These are phyloP conservation scores for Starmerella vaccinii DNA, from an alignment of 805 yeast genomes.

Conservation along the genomic window DNA sequence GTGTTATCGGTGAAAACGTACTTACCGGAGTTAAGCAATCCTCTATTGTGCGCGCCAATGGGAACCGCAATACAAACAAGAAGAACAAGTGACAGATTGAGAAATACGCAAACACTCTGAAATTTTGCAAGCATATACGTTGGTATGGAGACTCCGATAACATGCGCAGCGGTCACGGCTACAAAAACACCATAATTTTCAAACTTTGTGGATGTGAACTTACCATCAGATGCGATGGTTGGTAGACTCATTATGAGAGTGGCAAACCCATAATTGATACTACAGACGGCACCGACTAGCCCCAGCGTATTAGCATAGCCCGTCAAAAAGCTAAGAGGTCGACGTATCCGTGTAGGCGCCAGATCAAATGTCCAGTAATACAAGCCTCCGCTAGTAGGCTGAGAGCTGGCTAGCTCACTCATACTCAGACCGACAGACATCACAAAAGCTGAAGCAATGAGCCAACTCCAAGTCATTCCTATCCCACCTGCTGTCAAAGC, in stretches of 20 bases:
- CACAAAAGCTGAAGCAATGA: constrained; percentile 46
- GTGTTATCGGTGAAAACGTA: constrained; percentile 47
- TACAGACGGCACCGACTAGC: constrained; percentile 53
- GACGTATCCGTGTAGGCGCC: constrained; percentile 45
- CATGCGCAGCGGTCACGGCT: constrained; percentile 48
- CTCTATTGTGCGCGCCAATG: constrained; percentile 35
- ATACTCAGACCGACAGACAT: constrained; percentile 52
- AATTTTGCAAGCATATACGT: constrained; percentile 48
- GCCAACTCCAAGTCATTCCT: constrained; percentile 67
- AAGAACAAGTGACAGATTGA: constrained; percentile 44
- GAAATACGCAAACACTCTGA: constrained; percentile 49
- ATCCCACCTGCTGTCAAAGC: constrained; percentile 58
- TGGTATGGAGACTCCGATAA: constrained; percentile 46
- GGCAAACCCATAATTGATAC: constrained; percentile 58
- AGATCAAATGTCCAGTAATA: constrained; percentile 60
- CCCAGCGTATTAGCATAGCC: constrained; percentile 64
- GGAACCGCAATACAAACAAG: constrained; percentile 57
- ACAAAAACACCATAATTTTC: constrained; percentile 57
- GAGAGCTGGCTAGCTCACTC: constrained; percentile 57
- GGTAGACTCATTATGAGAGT: constrained; percentile 31
- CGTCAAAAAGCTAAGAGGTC: constrained; percentile 49
- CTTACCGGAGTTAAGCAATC: constrained; percentile 39
- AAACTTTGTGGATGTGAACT: constrained; percentile 44
- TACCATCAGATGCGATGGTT: constrained; percentile 33
- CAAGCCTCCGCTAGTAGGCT: constrained; percentile 69